phyloP scores from a whole-genome alignment of 371 early-diverging fungal species.

The Saksenaea oblongispora region DNA sequence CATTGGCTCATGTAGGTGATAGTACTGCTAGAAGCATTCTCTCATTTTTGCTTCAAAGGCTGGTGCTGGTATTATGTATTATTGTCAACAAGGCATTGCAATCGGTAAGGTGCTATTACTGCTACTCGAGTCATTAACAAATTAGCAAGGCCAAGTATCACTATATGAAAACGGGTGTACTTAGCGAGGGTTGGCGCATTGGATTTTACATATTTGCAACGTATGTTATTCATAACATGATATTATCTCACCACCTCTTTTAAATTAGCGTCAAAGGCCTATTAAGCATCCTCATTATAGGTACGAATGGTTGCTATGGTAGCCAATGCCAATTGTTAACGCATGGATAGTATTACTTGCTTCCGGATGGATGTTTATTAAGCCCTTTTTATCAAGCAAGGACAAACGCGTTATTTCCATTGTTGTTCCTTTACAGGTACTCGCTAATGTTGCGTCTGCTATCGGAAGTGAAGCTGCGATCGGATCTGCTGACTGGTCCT shows the following conservation, averaged over 20 bases:
- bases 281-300: conserved; percentile 58
- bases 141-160: conserved; percentile 46
- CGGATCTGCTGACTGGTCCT: conserved; percentile 52
- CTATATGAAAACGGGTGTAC: conserved; percentile 48
- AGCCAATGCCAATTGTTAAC: too few relatives aligned
- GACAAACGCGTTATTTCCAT: conserved; percentile 57
- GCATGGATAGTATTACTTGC: conserved; percentile 55
- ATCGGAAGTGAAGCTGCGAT: conserved; percentile 54
- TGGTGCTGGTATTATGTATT: conserved; percentile 47
- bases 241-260: background rate
- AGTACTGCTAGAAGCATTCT: background rate
- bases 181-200: conserved; percentile 56
- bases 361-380: conserved; percentile 66
- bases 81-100: conserved; percentile 56
- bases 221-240: conserved; percentile 21
- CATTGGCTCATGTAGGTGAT: conserved; percentile 55
- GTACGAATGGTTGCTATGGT: conserved; percentile 12
- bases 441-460: conserved; percentile 55
- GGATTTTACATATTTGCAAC: conserved; percentile 61
- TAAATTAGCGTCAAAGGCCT: conserved; percentile 50
- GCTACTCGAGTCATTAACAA: background rate
- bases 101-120: conserved; percentile 32
- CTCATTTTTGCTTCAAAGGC: conserved; percentile 15
- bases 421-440: conserved; percentile 57
- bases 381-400: conserved; percentile 54